A percentile compares a stretch with the other conserved stretches of the same genome.
Evolutionary conservation across 2,329 filamentous ascomycete genomes (phyloP).

Genomic region (Aspergillus sclerotialis): DNA sequence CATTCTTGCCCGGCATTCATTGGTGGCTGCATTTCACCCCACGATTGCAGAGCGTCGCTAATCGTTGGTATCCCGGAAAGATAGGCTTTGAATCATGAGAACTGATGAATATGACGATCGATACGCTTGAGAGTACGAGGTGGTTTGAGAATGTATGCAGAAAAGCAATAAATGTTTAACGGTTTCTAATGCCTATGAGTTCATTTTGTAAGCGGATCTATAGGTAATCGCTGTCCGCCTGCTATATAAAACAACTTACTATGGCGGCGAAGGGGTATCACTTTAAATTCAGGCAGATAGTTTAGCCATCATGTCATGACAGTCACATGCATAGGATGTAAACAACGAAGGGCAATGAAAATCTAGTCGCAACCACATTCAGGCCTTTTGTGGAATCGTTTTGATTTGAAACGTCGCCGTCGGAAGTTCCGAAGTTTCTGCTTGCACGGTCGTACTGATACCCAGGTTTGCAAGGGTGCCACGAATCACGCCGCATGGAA

Average conservation of each 20-base stretch:
- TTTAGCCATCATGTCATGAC: no score
- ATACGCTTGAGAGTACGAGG: conserved; percentile 7
- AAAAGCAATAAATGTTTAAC: conserved; percentile 1
- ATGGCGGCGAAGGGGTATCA: no score
- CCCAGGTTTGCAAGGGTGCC: conserved; percentile 90
- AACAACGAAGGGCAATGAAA: no score
- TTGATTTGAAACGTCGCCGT: conserved; percentile 94
- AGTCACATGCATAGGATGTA: no score
- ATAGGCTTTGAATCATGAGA: conserved; percentile 38
- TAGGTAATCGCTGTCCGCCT: neutral
- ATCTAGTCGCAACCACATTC: no score
- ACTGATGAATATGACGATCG: conserved; percentile 16
- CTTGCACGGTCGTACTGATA: conserved; percentile 83
- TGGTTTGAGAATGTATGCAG: conserved; percentile 13
- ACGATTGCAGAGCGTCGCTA: conserved; percentile 26
- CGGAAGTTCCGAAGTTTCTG: conserved; percentile 80
- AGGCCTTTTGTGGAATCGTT: conserved; percentile 64
- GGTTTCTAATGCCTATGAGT: neutral
- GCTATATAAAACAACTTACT: no score
- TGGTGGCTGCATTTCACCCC: conserved; percentile 10
- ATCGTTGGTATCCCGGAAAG: conserved; percentile 29
- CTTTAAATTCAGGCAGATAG: no score
- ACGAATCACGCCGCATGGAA: conserved; percentile 86
- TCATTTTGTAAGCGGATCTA: conserved; percentile 3
- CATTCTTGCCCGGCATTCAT: conserved; percentile 8